These are phyloP conservation scores for Kazachstania sp. DNA, from an alignment of 1,139 yeast genomes.

Conservation along the genomic window DNA sequence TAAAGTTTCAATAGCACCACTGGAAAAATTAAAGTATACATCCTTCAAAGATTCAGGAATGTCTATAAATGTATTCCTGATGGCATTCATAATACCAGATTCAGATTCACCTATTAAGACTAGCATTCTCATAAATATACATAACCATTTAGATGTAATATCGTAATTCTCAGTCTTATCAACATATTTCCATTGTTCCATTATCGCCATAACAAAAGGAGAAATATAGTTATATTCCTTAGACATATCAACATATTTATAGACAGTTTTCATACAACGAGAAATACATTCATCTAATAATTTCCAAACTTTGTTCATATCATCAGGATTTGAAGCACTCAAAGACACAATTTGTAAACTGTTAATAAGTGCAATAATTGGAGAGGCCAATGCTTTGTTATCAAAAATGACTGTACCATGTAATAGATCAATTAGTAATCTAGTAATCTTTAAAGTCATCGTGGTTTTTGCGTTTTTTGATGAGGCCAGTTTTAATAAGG, in stretches of 20 bases:
- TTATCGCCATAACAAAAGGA: constrained; percentile 55
- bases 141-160: constrained; percentile 44
- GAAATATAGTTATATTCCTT: constrained; percentile 42
- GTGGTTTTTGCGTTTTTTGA: constrained; percentile 30
- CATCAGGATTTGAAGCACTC: constrained; percentile 9
- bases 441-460: constrained; percentile 32
- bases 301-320: constrained; percentile 40
- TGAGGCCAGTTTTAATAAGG: constrained; percentile 44
- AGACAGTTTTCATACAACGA: constrained; percentile 65
- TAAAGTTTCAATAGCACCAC: constrained; percentile 15
- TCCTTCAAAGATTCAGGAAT: constrained; percentile 11
- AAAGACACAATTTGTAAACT: constrained; percentile 29
- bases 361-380: constrained; percentile 37
- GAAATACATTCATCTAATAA: constrained; percentile 67
- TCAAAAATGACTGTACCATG: constrained; percentile 45
- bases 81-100: constrained; percentile 29
- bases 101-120: constrained; percentile 48
- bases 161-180: constrained; percentile 27
- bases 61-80: constrained; percentile 23
- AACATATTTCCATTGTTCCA: constrained; percentile 69
- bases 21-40: constrained; percentile 15
- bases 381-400: constrained; percentile 36
- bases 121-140: constrained; percentile 38
- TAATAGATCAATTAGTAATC: constrained; percentile 35
- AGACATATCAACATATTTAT: constrained; percentile 68